Base-by-base conservation (phyloP, 139 green algal genomes). In the Tetratostichococcus sp. region DNA sequence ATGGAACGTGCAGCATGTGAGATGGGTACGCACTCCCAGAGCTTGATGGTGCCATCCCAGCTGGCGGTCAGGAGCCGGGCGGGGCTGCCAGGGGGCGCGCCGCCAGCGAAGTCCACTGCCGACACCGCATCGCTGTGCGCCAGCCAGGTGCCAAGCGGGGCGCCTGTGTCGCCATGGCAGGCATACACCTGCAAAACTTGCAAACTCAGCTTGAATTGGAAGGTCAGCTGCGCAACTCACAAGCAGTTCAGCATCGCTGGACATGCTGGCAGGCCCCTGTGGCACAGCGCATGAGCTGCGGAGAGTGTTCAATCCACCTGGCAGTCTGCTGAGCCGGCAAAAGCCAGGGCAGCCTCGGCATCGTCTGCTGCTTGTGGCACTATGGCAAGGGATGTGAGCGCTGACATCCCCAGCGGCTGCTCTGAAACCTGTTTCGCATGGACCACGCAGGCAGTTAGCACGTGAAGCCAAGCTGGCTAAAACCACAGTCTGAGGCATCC, bases 1-100 rank as follows among this genome's bases (percentile, higher is more conserved):
- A 19, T 22, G 16, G 3, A 22, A 30, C 30, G 62, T 21, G 4
- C 5, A 22, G n/a, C 11, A 26, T 16, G 28, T 35, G 26, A 34
- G 26, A 5, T 33, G 26, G 25, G 6, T 22, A 23, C 5, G 43
- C 70, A 81, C 76, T 43, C 66, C 86, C 88, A 89, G 1, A 90
- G 57, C 76, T 89, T 91, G 28, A 94, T 76, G 1, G 84, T 80
- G 75, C 90, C 89, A 72, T 96, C 91, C 86, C 89, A 95, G 1
- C 84, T 90, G 16, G 80, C 78, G 0, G 86, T 90, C 1, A 85
- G 33, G 22, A 95, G 74, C 39, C 31, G 62, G 26, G 58, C 43
- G 19, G n/a, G 25, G 32, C 30, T 26, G 59, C 33, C 2, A 87
- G 35, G 22, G 68, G 62, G 70, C 93, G 25, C 17, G 17, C 50